Evolutionary conservation across 176 grass and related monocot genomes (phyloP), one percentile per base, ranked within the genome.

Genomic region (Juncus effusus): DNA sequence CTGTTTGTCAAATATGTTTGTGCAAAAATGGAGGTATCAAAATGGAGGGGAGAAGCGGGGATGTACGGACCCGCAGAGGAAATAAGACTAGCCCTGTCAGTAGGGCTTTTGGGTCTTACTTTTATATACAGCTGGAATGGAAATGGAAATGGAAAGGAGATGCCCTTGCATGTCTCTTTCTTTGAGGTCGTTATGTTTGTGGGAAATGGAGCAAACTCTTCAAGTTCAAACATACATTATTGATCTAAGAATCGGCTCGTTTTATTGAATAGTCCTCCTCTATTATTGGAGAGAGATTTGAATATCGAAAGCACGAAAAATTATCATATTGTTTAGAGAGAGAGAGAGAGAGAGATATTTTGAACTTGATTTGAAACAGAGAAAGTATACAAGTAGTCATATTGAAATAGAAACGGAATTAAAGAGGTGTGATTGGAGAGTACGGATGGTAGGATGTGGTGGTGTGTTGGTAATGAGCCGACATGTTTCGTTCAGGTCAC

Each of bases 81-180:
- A 61, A 62, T 13, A 39, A 36, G 41, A 62, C 70, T 62, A 38
- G 70, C 61, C 55, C 61, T 74, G 70, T 74, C 70, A 74, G 45
- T 38, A 4, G 4, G 19, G 4, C 50, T 9, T 9, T 13, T 15
- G 42, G 55, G 70, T 47, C 40, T 54, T 41, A 38, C 10, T 50
- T 38, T 60, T 60, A 28, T 28, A 28, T 62, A 74, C 70, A 74
- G 70, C 70, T 74, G 70, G 70, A 74, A 60, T 55, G 65, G 39
- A 53, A 37, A 28, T 28, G 19, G 19, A 28, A 28, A 28, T 28
- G 19, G 19, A 28, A 28, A 28, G 19, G 19, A 28, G 19, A 28
- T 28, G 19, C 19, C n/a, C 65, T 55, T 45, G 15, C 40, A 69
- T 69, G 6, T 68, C 45, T 7, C 39, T 19, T 3, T 38, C 10